Evolutionary conservation across 192 early-diverging fungal species (phyloP).

Genomic region (Podila epicladia): DNA sequence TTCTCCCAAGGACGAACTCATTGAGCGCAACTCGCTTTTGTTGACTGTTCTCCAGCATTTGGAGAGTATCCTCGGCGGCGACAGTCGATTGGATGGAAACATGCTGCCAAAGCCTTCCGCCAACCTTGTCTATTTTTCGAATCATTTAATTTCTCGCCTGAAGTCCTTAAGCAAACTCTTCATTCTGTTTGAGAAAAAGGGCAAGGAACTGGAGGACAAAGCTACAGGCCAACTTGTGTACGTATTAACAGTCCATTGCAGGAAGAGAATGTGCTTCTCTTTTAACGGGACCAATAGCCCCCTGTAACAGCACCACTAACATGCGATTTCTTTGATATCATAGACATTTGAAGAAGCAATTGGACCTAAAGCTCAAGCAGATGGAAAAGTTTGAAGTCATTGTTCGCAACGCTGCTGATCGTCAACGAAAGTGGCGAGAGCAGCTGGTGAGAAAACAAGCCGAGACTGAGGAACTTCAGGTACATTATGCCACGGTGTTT

Average conservation of each 20-base stretch:
- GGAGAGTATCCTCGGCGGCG: slow-evolving; percentile 50
- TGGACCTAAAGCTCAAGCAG: slow-evolving; percentile 48
- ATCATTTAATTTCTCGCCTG: slow-evolving; percentile 42
- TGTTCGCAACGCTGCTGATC: slow-evolving; percentile 30
- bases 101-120: slow-evolving; percentile 49
- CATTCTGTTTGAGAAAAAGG: slow-evolving; percentile 48
- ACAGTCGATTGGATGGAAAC: slow-evolving; percentile 35
- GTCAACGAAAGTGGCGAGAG: slow-evolving; percentile 51
- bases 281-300: too few relatives aligned
- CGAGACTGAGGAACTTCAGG: slow-evolving; percentile 47
- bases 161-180: slow-evolving; percentile 49
- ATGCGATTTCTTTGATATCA: not conserved
- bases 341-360: slow-evolving; percentile 45
- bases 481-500: slow-evolving; percentile 3
- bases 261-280: too few relatives aligned
- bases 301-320: too few relatives aligned
- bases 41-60: slow-evolving; percentile 48
- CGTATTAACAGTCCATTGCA: not conserved
- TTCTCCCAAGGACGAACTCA: slow-evolving; percentile 38
- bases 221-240: slow-evolving; percentile 46
- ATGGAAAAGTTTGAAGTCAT: slow-evolving; percentile 38
- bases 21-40: slow-evolving; percentile 53
- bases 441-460: slow-evolving; percentile 30
- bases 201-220: slow-evolving; percentile 51
- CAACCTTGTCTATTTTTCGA: slow-evolving; percentile 52